Evolutionary conservation across 805 yeast species (phyloP).

Genomic region (Metschnikowia bowlesiae): DNA sequence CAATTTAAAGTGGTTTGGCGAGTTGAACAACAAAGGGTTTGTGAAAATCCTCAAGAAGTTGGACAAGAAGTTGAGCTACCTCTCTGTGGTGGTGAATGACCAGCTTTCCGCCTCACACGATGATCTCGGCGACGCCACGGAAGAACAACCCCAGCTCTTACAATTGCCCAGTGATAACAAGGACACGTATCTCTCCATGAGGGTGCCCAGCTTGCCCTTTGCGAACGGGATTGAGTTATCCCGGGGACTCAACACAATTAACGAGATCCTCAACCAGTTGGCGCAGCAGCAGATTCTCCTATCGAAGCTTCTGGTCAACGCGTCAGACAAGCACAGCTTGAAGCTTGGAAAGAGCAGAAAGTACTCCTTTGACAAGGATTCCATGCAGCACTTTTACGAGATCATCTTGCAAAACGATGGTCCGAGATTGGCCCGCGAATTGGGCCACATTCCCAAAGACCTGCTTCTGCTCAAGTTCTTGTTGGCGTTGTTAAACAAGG

Average conservation of each 20-base stretch:
- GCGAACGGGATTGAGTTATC: constrained; percentile 65
- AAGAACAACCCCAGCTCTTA: constrained; percentile 3
- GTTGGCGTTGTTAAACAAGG: constrained; percentile 59
- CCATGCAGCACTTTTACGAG: constrained; percentile 19
- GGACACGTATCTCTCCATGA: constrained; percentile 48
- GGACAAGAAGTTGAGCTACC: constrained; percentile 61
- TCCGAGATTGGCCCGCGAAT: constrained; percentile 38
- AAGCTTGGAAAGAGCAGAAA: constrained; percentile 22
- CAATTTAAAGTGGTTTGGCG: constrained; percentile 91
- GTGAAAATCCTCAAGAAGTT: constrained; percentile 83
- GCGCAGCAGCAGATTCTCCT: constrained; percentile 35
- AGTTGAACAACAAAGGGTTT: constrained; percentile 85
- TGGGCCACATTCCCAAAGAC: constrained; percentile 33
- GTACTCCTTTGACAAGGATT: constrained; percentile 24
- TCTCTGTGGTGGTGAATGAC: constrained; percentile 21
- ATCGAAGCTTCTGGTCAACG: constrained; percentile 2
- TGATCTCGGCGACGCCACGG: constrained; percentile 2
- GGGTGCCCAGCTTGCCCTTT: constrained; percentile 71
- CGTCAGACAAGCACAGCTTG: constrained; percentile 13
- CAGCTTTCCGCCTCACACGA: constrained; percentile 10
- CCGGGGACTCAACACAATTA: constrained; percentile 48
- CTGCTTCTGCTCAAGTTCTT: constrained; percentile 52
- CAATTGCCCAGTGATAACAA: constrained; percentile 32
- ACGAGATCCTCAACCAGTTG: constrained; percentile 48
- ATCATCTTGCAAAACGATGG: constrained; percentile 40